Percentiles rank a stretch among this genome's conserved stretches.
Evolutionary conservation across 768 basidiomycete genomes (phyloP).

Genomic region (Tylopilus balloui): DNA sequence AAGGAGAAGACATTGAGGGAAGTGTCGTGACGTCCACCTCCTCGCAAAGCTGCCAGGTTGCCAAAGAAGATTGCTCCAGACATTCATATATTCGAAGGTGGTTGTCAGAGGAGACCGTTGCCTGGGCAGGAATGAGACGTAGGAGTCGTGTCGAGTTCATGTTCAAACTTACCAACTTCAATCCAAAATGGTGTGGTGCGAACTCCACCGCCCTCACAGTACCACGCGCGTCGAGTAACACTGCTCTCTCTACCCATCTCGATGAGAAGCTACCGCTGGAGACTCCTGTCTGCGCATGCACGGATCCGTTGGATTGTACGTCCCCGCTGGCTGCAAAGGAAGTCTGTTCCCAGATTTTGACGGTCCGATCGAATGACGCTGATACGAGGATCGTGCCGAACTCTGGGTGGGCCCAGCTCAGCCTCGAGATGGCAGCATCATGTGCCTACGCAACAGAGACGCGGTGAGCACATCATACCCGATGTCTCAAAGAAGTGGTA

Average conservation of each 20-base stretch:
- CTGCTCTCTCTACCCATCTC: constrained; percentile 71
- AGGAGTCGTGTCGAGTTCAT: not conserved
- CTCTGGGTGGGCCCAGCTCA: constrained; percentile 91
- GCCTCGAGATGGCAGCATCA: constrained; percentile 79
- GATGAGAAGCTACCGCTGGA: constrained; percentile 30
- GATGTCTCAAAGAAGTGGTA: not conserved
- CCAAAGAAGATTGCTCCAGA: constrained; percentile 64
- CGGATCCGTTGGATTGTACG: constrained; percentile 23
- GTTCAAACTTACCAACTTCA: constrained; percentile 66
- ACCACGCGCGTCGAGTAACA: constrained; percentile 79
- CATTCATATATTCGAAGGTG: constrained; percentile 88
- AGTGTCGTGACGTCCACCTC: constrained; percentile 70
- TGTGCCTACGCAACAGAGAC: constrained; percentile 69
- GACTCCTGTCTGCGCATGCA: constrained; percentile 7
- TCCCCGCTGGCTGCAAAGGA: constrained; percentile 28
- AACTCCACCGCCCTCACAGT: constrained; percentile 86
- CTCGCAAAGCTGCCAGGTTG: constrained; percentile 71
- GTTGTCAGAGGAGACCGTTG: constrained; percentile 85
- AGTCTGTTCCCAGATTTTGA: constrained; percentile 87
- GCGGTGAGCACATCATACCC: not conserved
- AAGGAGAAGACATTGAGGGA: constrained; percentile 38
- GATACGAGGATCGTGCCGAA: constrained; percentile 86
- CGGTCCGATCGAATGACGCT: constrained; percentile 84
- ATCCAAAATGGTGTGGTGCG: constrained; percentile 78
- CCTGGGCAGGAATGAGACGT: constrained; percentile 41